Evolutionary conservation across 306 rosid species (phyloP).

Genomic region (Cucurbita ficifolia): DNA sequence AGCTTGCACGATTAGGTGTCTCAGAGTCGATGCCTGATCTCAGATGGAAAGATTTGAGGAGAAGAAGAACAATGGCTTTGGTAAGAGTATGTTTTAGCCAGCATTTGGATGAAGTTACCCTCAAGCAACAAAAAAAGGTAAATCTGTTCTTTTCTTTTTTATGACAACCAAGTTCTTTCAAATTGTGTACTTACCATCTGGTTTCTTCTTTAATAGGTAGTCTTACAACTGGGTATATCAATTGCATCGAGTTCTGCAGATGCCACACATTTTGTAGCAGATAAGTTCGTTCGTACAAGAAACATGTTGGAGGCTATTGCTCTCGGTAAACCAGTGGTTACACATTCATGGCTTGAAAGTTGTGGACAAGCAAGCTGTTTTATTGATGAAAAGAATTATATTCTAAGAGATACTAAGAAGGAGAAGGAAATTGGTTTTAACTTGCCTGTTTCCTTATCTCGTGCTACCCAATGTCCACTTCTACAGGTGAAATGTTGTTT

Average conservation of each 20-base stretch:
- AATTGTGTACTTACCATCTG: conserved; percentile 7
- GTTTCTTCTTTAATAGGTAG: conserved; percentile 34
- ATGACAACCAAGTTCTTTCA: conserved; percentile 7
- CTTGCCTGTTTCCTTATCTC: conserved; percentile 65
- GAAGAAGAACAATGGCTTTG: conserved; percentile 58
- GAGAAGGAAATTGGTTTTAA: conserved; percentile 83
- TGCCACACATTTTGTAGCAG: conserved; percentile 92
- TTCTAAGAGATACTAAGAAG: conserved; percentile 71
- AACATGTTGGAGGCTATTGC: conserved; percentile 96
- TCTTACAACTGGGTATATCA: conserved; percentile 50
- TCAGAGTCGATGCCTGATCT: conserved; percentile 25
- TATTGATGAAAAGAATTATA: conserved; percentile 69
- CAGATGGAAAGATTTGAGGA: conserved; percentile 58
- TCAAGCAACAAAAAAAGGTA: conserved; percentile 87
- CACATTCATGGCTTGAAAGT: conserved; percentile 79
- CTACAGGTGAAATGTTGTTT: conserved; percentile 28
- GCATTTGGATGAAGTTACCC: conserved; percentile 56
- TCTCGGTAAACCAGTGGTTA: conserved; percentile 76
- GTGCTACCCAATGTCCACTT: conserved; percentile 54
- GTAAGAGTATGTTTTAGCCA: conserved; percentile 68
- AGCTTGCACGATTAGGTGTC: conserved; percentile 45
- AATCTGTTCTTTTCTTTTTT: not conserved
- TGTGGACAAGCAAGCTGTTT: conserved; percentile 91
- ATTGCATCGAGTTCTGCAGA: conserved; percentile 53
- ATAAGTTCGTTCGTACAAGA: conserved; percentile 75